Conservation (phyloP, 2,329 filamentous ascomycete species). For the Meredithiella fracta region DNA sequence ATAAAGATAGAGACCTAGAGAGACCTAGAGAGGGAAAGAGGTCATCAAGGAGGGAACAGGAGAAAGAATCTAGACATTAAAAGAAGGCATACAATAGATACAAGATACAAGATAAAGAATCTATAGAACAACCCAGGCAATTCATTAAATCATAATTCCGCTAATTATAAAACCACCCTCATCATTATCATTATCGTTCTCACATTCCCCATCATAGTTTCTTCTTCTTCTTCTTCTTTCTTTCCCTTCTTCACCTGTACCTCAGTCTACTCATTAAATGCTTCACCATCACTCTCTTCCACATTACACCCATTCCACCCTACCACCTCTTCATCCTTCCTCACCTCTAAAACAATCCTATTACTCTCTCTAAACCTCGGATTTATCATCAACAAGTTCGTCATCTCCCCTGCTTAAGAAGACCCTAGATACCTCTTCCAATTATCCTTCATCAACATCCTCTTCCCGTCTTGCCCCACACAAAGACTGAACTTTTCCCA, state of each 20-base stretch:
- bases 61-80: conserved; percentile 17
- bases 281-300: too few species aligned
- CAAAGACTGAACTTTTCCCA: conserved; percentile 76
- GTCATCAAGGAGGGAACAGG: conserved; percentile 12
- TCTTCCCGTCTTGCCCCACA: conserved; percentile 50
- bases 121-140: too few species aligned
- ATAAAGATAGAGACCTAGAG: conserved; percentile 12
- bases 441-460: conserved; percentile 51
- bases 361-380: too few species aligned
- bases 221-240: too few species aligned
- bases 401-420: conserved; percentile 17
- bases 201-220: background rate
- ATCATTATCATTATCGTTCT: background rate
- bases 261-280: too few species aligned
- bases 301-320: too few species aligned
- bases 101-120: background rate
- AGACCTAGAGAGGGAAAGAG: conserved; percentile 18
- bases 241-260: too few species aligned
- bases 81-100: conserved; percentile 11
- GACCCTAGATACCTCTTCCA: conserved; percentile 62
- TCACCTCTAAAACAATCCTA: too few species aligned
- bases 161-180: background rate
- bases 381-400: too few species aligned
- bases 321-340: too few species aligned
- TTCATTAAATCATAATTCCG: too few species aligned